Percentiles rank a stretch among this genome's conserved stretches.
Evolutionary conservation across 163 green algal species (phyloP).

Genomic region (Volvox carteri): DNA sequence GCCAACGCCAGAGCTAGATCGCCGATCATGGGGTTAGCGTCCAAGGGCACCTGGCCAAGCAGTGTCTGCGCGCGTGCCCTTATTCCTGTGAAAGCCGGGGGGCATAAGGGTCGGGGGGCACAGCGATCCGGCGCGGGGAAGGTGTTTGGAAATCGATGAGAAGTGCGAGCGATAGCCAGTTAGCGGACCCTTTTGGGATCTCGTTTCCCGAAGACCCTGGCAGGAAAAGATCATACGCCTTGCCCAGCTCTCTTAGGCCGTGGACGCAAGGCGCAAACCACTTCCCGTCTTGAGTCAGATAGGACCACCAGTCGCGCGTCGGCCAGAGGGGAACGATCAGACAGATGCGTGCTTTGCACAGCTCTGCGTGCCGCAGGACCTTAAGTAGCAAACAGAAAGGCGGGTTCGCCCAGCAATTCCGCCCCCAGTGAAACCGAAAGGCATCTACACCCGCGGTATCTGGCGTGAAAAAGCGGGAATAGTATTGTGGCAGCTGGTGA

Average conservation of each 20-base stretch:
- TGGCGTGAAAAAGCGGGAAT: slow-evolving; percentile 21
- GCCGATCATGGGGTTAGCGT: neutral
- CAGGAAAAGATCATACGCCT: neutral
- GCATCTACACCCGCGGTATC: slow-evolving; percentile 7
- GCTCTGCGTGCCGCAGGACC: slow-evolving; percentile 7
- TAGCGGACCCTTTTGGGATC: too few species aligned
- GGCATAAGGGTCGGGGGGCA: too few species aligned
- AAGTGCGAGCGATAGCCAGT: too few species aligned
- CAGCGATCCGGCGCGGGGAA: too few species aligned
- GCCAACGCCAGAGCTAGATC: neutral
- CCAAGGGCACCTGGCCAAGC: neutral
- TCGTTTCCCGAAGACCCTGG: neutral
- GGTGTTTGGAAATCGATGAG: too few species aligned
- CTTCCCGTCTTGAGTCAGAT: too few species aligned
- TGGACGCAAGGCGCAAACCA: neutral
- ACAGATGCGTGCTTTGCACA: slow-evolving; percentile 20
- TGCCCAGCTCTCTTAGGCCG: neutral
- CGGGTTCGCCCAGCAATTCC: neutral
- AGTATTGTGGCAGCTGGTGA: slow-evolving; percentile 4
- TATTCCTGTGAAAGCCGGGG: neutral
- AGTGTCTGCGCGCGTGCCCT: neutral
- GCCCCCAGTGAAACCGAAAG: slow-evolving; percentile 5
- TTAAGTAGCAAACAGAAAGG: too few species aligned
- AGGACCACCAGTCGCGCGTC: slow-evolving; percentile 19
- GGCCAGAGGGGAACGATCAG: slow-evolving; percentile 22